phyloP scores from a whole-genome alignment of 2,329 filamentous ascomycete species.

The Apiospora pterosperma region DNA sequence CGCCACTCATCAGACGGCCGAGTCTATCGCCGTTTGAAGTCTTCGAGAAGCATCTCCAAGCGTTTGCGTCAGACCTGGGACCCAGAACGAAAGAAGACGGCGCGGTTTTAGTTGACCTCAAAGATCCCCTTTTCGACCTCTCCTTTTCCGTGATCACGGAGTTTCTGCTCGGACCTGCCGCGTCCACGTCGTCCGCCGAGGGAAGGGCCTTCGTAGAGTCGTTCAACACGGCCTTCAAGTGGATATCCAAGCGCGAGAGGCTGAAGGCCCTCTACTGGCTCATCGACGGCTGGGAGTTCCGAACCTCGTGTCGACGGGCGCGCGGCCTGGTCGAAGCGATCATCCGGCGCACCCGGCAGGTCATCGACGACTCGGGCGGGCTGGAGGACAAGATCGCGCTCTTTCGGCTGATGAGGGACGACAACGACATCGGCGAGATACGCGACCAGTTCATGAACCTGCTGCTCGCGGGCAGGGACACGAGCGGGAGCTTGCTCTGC shows the following conservation, averaged over 20 bases:
- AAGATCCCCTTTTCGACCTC: constrained; percentile 1
- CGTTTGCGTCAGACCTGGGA: too few relatives aligned
- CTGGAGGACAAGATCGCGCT: too few relatives aligned
- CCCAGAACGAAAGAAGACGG: too few relatives aligned
- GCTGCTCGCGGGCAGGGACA: not conserved
- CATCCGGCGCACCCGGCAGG: not conserved
- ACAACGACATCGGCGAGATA: not conserved
- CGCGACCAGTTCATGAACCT: not conserved
- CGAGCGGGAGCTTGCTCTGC: constrained; percentile 34
- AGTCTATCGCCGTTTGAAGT: not conserved
- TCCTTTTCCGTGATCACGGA: not conserved
- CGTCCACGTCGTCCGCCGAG: not conserved
- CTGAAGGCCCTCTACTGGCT: not conserved
- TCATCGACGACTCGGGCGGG: not conserved
- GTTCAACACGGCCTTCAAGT: not conserved
- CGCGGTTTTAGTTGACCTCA: not conserved
- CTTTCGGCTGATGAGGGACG: too few relatives aligned
- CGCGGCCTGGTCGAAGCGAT: too few relatives aligned
- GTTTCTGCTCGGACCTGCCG: not conserved
- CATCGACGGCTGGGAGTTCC: not conserved
- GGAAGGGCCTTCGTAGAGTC: not conserved
- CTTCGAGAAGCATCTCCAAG: constrained; percentile 4
- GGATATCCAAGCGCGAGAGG: not conserved
- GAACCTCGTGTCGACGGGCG: not conserved
- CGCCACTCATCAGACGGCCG: constrained; percentile 22